A percentile compares a stretch with the other conserved stretches of the same genome.
These are phyloP conservation scores for Solanum pennellii DNA, from an alignment of 257 asterid species.

Conservation along the genomic window DNA sequence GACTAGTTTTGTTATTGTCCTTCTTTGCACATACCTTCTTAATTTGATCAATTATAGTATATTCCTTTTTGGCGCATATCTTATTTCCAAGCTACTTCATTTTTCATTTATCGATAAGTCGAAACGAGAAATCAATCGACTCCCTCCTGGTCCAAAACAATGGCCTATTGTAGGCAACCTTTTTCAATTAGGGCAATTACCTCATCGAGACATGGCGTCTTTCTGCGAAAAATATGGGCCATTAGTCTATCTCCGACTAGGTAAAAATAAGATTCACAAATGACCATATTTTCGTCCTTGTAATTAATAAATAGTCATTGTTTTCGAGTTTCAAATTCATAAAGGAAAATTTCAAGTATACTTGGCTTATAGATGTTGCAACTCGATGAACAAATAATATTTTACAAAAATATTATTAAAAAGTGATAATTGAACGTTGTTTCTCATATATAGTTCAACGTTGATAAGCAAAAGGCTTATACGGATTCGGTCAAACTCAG, in stretches of 20 bases:
- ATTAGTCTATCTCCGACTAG: slow-evolving; percentile 63
- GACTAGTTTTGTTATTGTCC: background rate
- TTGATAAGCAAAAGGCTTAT: background rate
- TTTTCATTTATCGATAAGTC: background rate
- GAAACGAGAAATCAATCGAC: background rate
- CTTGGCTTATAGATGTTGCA: background rate
- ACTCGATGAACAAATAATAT: background rate
- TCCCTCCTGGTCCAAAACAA: slow-evolving; percentile 76
- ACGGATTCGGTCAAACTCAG: no score
- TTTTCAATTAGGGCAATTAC: slow-evolving; percentile 61
- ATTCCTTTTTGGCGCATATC: background rate
- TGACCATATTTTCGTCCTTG: background rate
- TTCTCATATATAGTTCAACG: background rate
- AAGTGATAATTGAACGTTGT: background rate
- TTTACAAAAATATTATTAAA: background rate
- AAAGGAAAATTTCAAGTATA: background rate
- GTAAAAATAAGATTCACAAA: background rate
- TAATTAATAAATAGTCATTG: background rate
- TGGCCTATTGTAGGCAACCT: slow-evolving; percentile 96
- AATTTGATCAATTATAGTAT: background rate
- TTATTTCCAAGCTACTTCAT: background rate
- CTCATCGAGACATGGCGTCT: slow-evolving; percentile 70
- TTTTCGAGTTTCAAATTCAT: background rate
- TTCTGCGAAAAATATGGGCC: slow-evolving; percentile 77
- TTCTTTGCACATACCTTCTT: background rate